phyloP scores from a whole-genome alignment of 1,139 yeast species.

The Candida sanyaensis region DNA sequence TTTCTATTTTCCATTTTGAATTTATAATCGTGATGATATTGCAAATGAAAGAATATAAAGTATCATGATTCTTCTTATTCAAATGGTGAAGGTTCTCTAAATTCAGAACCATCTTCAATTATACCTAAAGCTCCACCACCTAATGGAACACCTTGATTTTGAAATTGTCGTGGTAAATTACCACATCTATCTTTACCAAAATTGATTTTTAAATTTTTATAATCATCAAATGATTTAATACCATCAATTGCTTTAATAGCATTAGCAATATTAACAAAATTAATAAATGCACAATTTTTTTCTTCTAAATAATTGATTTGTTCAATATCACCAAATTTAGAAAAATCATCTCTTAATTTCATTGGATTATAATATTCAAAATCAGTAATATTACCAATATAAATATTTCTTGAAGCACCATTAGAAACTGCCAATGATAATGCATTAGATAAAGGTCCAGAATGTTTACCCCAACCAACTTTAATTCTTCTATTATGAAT shows the following conservation, averaged over 20 bases:
- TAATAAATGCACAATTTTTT: slow-evolving; percentile 80
- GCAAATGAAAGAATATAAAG: too few relatives aligned
- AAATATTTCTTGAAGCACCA: slow-evolving; percentile 91
- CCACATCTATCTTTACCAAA: slow-evolving; percentile 96
- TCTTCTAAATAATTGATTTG: slow-evolving; percentile 76
- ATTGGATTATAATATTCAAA: slow-evolving; percentile 54
- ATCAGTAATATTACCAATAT: slow-evolving; percentile 66
- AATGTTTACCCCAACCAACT: slow-evolving; percentile 96
- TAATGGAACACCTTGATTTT: slow-evolving; percentile 22
- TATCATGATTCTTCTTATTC: neutral
- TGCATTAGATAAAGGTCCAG: slow-evolving; percentile 85
- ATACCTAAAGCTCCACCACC: slow-evolving; percentile 17
- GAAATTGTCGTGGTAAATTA: slow-evolving; percentile 65
- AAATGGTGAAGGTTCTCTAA: slow-evolving; percentile 9
- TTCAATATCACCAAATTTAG: slow-evolving; percentile 79
- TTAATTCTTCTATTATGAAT: slow-evolving; percentile 80
- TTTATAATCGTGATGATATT: too few relatives aligned
- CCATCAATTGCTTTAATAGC: slow-evolving; percentile 80
- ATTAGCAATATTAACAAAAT: slow-evolving; percentile 76
- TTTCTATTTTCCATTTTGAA: too few relatives aligned
- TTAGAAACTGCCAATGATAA: slow-evolving; percentile 85
- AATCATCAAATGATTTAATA: slow-evolving; percentile 51
- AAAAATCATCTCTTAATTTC: slow-evolving; percentile 64
- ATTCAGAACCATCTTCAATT: slow-evolving; percentile 19
- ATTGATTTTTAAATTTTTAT: slow-evolving; percentile 65